These are phyloP conservation scores for Neocallimastix lanati DNA, from an alignment of 192 early-diverging fungal genomes.

Conservation along the genomic window DNA sequence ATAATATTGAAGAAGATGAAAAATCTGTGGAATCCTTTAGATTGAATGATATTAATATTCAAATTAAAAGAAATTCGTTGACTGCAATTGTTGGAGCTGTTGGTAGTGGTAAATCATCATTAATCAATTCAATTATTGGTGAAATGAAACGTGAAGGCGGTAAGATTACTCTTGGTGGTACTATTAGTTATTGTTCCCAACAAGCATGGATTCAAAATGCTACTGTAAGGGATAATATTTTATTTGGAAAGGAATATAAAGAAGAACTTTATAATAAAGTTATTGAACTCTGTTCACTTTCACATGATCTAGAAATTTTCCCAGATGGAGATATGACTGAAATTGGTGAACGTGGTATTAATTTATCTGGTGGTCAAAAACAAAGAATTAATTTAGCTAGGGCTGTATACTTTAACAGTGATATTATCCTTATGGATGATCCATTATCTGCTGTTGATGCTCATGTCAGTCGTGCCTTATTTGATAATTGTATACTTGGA, in stretches of 20 bases:
- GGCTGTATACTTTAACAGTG: background rate
- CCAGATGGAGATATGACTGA: slow-evolving; percentile 56
- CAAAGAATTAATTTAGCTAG: slow-evolving; percentile 33
- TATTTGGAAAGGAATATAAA: slow-evolving; percentile 47
- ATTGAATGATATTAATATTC: background rate
- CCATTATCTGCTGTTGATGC: slow-evolving; percentile 8
- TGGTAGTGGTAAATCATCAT: slow-evolving; percentile 19
- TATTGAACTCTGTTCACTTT: slow-evolving; percentile 47
- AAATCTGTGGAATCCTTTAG: background rate
- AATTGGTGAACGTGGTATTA: slow-evolving; percentile 80
- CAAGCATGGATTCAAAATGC: slow-evolving; percentile 36
- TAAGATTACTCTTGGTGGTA: slow-evolving; percentile 4
- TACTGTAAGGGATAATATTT: slow-evolving; percentile 49
- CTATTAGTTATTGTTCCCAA: slow-evolving; percentile 32
- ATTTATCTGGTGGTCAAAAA: slow-evolving; percentile 84
- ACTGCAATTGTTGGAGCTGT: slow-evolving; percentile 7
- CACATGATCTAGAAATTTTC: slow-evolving; percentile 43
- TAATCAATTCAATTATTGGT: slow-evolving; percentile 27
- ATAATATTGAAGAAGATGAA: background rate
- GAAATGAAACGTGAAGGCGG: slow-evolving; percentile 26
- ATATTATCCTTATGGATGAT: background rate
- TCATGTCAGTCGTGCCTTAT: slow-evolving; percentile 3
- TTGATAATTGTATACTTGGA: slow-evolving; percentile 13
- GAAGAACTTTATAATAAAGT: slow-evolving; percentile 37
- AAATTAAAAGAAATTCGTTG: background rate